phyloP scores from a whole-genome alignment of 441 rosid species.

The Isatis lusitanica region DNA sequence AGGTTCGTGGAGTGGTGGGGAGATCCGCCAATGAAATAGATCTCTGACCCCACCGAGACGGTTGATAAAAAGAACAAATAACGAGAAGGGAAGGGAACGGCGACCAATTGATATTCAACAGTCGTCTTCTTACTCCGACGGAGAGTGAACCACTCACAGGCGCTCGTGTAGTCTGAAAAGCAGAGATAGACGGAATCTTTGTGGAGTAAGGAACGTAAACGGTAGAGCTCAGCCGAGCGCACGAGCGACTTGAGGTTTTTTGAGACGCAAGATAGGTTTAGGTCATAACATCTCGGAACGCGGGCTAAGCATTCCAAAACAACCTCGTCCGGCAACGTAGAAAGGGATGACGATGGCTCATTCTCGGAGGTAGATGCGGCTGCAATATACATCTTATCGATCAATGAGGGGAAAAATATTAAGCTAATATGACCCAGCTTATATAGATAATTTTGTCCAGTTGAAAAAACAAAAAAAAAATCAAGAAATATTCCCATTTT shows the following conservation, averaged over 20 bases:
- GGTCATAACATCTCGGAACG: conserved; percentile 53
- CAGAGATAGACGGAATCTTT: conserved; percentile 39
- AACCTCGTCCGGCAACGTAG: conserved; percentile 55
- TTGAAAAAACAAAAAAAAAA: too few species aligned
- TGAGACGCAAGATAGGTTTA: conserved; percentile 57
- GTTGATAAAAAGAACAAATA: neutral
- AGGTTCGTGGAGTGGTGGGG: neutral
- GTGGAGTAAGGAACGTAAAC: conserved; percentile 47
- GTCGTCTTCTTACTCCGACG: neutral
- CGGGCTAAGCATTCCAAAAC: conserved; percentile 57
- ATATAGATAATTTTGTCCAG: too few species aligned
- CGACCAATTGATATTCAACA: conserved; percentile 15
- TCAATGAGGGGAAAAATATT: too few species aligned
- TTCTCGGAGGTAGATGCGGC: neutral
- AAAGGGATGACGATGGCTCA: conserved; percentile 24
- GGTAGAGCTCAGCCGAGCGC: conserved; percentile 51
- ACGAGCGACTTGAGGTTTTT: conserved; percentile 50
- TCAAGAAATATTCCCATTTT: too few species aligned
- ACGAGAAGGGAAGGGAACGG: neutral
- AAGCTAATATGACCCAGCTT: too few species aligned
- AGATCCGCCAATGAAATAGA: neutral
- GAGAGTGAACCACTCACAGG: conserved; percentile 50
- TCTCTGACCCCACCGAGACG: neutral
- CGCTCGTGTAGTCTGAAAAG: neutral
- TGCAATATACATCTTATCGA: too few species aligned